These are phyloP conservation scores for Citrus sinensis DNA, from an alignment of 345 rosid species.

Conservation along the genomic window DNA sequence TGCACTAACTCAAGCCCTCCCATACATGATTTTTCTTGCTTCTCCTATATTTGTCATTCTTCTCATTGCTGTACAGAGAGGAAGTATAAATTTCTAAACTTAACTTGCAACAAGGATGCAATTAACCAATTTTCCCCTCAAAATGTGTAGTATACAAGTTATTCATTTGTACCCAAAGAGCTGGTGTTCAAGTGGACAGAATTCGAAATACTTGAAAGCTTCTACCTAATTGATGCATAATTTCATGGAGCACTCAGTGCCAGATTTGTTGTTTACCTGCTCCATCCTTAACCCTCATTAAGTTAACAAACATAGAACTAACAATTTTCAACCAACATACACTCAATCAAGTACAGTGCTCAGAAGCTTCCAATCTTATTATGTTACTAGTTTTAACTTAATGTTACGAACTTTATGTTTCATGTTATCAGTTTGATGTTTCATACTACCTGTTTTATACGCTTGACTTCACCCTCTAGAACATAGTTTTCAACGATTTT, in stretches of 20 bases:
- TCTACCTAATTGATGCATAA: neutral
- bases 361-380: too few species aligned
- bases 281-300: too few species aligned
- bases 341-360: too few species aligned
- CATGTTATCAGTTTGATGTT: neutral
- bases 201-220: neutral
- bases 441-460: neutral
- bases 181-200: neutral
- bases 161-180: neutral
- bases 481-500: neutral
- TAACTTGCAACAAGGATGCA: neutral
- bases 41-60: conserved; percentile 67
- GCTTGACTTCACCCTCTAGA: neutral
- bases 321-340: too few species aligned
- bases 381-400: too few species aligned
- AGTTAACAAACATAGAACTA: too few species aligned
- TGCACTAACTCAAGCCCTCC: conserved; percentile 53
- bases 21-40: conserved; percentile 57
- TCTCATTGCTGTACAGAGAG: conserved; percentile 50
- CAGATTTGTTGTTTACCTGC: too few species aligned
- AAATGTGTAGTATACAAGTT: conserved; percentile 4
- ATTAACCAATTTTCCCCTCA: neutral
- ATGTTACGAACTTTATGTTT: neutral
- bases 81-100: conserved; percentile 25
- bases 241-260: too few species aligned